Evolutionary conservation across 176 grass and related monocot species (phyloP).

Genomic region (Oropetium thomaeum): DNA sequence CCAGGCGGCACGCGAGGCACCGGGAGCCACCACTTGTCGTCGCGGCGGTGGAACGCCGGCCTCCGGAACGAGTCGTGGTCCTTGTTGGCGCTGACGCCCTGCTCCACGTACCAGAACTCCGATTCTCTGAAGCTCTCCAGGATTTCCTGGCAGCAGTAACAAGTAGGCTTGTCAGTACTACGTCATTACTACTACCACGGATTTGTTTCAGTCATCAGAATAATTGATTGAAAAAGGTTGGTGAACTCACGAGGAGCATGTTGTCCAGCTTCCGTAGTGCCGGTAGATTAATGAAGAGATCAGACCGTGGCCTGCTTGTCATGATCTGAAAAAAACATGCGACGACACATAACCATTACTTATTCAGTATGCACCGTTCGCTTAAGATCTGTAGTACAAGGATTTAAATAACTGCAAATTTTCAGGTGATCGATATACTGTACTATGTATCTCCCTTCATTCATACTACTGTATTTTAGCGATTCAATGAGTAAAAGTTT

Average conservation of each 20-base stretch:
- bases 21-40: slow-evolving; percentile 98
- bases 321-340: slow-evolving; percentile 71
- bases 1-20: slow-evolving; percentile 58
- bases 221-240: neutral
- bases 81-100: slow-evolving; percentile 60
- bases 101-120: slow-evolving; percentile 95
- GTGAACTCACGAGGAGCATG: slow-evolving; percentile 88
- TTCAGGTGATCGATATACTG: neutral
- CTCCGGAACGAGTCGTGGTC: slow-evolving; percentile 66
- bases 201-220: neutral
- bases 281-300: slow-evolving; percentile 86
- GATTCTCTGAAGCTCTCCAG: slow-evolving; percentile 66
- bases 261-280: slow-evolving; percentile 84
- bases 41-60: slow-evolving; percentile 43
- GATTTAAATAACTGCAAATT: too few relatives aligned
- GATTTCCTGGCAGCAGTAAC: slow-evolving; percentile 51
- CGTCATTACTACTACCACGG: neutral
- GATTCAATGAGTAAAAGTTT: neutral
- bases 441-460: too few relatives aligned
- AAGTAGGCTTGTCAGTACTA: neutral
- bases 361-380: neutral
- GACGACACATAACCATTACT: neutral
- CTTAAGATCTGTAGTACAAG: neutral
- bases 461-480: neutral
- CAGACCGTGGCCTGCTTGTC: slow-evolving; percentile 78